These are phyloP conservation scores for Marasmius sp. DNA, from an alignment of 1,284 basidiomycete species.

Conservation along the genomic window DNA sequence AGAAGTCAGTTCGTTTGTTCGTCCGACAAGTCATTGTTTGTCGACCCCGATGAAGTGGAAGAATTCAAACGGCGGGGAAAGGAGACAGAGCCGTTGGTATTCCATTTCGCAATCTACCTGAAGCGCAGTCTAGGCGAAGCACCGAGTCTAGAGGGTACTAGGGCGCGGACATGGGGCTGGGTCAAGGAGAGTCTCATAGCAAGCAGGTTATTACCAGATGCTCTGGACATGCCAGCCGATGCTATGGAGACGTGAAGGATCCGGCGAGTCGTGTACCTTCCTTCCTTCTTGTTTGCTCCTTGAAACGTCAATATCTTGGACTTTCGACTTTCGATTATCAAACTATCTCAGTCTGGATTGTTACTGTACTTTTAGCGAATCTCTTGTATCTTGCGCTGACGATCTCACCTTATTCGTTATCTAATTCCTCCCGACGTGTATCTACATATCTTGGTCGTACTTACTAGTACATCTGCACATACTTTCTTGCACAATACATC, in stretches of 20 bases:
- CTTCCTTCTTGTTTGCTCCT: not conserved
- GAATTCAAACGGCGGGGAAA: not conserved
- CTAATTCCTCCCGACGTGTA: not conserved
- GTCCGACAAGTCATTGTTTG: not conserved
- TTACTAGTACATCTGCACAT: not conserved
- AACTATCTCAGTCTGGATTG: too few relatives aligned
- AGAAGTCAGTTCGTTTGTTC: not conserved
- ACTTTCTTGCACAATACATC: too few relatives aligned
- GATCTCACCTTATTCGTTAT: not conserved
- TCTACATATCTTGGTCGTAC: not conserved
- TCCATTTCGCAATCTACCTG: not conserved
- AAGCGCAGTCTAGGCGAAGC: not conserved
- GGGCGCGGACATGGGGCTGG: not conserved
- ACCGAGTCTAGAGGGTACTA: not conserved
- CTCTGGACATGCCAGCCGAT: not conserved
- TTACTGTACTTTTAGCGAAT: not conserved
- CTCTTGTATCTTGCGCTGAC: not conserved
- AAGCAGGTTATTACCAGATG: not conserved
- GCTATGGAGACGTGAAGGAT: not conserved
- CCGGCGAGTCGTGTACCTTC: not conserved
- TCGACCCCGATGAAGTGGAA: not conserved
- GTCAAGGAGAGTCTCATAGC: not conserved
- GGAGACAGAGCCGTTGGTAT: not conserved
- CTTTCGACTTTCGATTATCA: too few relatives aligned
- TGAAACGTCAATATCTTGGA: not conserved